Evolutionary conservation across 2,329 filamentous ascomycete species (phyloP).

Genomic region (Daldinia sp.): DNA sequence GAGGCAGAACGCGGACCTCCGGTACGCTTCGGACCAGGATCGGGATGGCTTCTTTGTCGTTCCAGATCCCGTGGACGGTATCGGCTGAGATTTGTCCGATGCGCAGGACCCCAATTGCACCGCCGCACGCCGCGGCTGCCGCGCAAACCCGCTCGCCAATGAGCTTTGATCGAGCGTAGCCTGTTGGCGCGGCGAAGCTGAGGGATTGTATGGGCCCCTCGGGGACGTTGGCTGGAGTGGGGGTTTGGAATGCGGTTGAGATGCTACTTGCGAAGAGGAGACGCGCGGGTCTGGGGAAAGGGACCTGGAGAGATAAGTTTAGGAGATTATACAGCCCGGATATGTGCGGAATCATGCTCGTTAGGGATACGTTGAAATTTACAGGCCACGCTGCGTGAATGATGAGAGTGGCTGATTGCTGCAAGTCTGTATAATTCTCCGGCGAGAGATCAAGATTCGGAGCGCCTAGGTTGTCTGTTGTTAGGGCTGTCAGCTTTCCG

Average conservation of each 20-base stretch:
- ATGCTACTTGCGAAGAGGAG: slow-evolving; percentile 53
- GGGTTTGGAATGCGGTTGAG: slow-evolving; percentile 47
- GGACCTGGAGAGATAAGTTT: slow-evolving; percentile 46
- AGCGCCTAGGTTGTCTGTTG: slow-evolving; percentile 50
- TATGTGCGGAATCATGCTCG: slow-evolving; percentile 57
- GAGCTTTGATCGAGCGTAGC: slow-evolving; percentile 51
- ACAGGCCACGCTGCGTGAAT: slow-evolving; percentile 60
- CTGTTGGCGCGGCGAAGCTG: slow-evolving; percentile 40
- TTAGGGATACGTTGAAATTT: slow-evolving; percentile 58
- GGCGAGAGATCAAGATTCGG: slow-evolving; percentile 50
- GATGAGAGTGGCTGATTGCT: slow-evolving; percentile 49
- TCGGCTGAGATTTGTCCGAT: slow-evolving; percentile 50
- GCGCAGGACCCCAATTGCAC: slow-evolving; percentile 44
- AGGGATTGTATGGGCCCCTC: slow-evolving; percentile 45
- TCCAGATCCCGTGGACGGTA: slow-evolving; percentile 44
- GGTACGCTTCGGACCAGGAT: slow-evolving; percentile 39
- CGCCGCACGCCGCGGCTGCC: slow-evolving; percentile 42
- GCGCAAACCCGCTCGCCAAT: slow-evolving; percentile 50
- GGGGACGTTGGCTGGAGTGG: slow-evolving; percentile 41
- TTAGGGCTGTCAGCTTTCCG: slow-evolving; percentile 47
- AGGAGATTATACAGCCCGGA: slow-evolving; percentile 53
- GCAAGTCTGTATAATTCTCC: slow-evolving; percentile 43
- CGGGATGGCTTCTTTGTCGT: slow-evolving; percentile 43
- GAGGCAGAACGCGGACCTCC: slow-evolving; percentile 38
- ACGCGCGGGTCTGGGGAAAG: slow-evolving; percentile 42